Evolutionary conservation across 2,329 filamentous ascomycete genomes (phyloP).

Genomic region (Boeremia lycopersici): DNA sequence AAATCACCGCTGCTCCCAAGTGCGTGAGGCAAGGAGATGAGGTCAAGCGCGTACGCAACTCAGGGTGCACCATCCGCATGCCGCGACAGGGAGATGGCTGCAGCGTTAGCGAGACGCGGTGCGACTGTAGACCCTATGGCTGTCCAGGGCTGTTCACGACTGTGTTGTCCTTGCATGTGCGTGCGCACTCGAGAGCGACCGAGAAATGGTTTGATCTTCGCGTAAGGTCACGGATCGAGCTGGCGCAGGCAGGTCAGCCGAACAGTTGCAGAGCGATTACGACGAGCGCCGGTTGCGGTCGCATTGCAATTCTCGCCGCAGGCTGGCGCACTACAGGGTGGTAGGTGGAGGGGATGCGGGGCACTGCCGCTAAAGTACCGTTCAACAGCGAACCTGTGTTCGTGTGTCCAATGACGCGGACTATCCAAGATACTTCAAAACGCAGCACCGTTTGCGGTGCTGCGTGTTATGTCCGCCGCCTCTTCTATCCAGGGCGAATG

Average conservation of each 20-base stretch:
- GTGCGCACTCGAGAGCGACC: background rate
- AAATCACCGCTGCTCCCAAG: slow-evolving; percentile 1
- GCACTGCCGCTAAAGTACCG: background rate
- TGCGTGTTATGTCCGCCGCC: background rate
- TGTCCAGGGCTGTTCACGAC: background rate
- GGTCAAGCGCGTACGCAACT: background rate
- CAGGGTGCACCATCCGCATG: slow-evolving; percentile 5
- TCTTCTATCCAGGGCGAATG: background rate
- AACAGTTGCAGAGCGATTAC: background rate
- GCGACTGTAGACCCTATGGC: slow-evolving; percentile 9
- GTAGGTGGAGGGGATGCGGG: background rate
- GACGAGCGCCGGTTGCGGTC: background rate
- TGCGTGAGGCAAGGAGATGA: slow-evolving; percentile 2
- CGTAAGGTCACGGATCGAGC: background rate
- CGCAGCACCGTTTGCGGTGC: background rate
- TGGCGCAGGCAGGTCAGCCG: slow-evolving; percentile 2
- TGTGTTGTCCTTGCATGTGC: slow-evolving; percentile 18
- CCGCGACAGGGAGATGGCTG: slow-evolving; percentile 16
- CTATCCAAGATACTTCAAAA: no score
- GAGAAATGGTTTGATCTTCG: background rate
- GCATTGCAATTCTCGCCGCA: background rate
- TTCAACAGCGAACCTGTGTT: background rate
- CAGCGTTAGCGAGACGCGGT: slow-evolving; percentile 7
- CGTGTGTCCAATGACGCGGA: background rate
- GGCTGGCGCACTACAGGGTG: background rate